phyloP scores from a whole-genome alignment of 768 basidiomycete genomes.

The Crepidotus variabilis region DNA sequence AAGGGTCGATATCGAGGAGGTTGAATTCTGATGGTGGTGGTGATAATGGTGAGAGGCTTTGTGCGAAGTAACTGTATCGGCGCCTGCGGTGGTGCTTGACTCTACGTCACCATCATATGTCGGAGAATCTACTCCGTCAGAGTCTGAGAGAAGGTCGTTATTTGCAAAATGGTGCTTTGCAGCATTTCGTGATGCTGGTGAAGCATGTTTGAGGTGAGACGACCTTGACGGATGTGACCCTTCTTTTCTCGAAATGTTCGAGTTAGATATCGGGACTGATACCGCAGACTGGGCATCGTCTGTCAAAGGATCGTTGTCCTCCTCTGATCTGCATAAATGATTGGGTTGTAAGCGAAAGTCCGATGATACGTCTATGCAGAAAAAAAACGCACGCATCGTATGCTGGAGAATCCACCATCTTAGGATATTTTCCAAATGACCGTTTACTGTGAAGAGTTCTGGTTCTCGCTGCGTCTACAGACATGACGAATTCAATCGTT shows the following conservation, averaged over 20 bases:
- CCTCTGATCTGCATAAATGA: slow-evolving; percentile 59
- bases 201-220: slow-evolving; percentile 26
- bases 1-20: slow-evolving; percentile 53
- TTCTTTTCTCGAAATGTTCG: slow-evolving; percentile 21
- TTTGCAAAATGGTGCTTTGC: slow-evolving; percentile 51
- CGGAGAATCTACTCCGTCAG: slow-evolving; percentile 77
- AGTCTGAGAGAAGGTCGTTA: slow-evolving; percentile 53
- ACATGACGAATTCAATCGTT: slow-evolving; percentile 15
- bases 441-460: slow-evolving; percentile 54
- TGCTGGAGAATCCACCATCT: slow-evolving; percentile 63
- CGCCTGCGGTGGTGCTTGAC: slow-evolving; percentile 62
- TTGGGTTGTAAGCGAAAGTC: slow-evolving; percentile 3
- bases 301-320: slow-evolving; percentile 84
- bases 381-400: slow-evolving; percentile 60
- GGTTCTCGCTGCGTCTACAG: slow-evolving; percentile 26
- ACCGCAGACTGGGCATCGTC: slow-evolving; percentile 64
- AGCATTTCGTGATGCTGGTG: slow-evolving; percentile 20
- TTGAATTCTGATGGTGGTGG: slow-evolving; percentile 26
- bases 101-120: slow-evolving; percentile 92
- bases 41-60: slow-evolving; percentile 30
- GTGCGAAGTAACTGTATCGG: slow-evolving; percentile 33
- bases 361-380: neutral
- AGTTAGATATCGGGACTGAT: slow-evolving; percentile 35
- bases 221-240: slow-evolving; percentile 17
- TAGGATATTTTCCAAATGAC: slow-evolving; percentile 68